phyloP scores from a whole-genome alignment of 2,329 filamentous ascomycete species.

The Pezicula carpinea region DNA sequence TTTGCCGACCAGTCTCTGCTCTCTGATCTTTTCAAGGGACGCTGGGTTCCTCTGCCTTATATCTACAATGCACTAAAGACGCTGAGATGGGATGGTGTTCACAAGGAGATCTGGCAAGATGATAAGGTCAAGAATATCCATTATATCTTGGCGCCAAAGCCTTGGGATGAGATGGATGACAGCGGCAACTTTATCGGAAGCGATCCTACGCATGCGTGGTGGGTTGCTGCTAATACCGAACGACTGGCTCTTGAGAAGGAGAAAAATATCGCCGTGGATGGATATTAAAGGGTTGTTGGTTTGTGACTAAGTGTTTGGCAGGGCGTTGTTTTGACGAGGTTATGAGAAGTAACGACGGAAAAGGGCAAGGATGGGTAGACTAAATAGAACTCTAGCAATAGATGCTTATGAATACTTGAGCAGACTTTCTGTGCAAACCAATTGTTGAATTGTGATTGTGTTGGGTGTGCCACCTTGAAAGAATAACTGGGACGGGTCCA shows the following conservation, averaged over 20 bases:
- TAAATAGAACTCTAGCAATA: neutral
- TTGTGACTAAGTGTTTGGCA: neutral
- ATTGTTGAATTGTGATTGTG: neutral
- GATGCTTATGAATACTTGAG: neutral
- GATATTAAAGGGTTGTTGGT: conserved; percentile 12
- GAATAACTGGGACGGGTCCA: no score
- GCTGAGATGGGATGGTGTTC: conserved; percentile 47
- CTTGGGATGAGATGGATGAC: conserved; percentile 49
- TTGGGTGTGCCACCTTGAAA: neutral
- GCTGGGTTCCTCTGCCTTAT: conserved; percentile 56
- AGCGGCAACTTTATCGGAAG: conserved; percentile 35
- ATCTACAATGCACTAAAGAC: conserved; percentile 62
- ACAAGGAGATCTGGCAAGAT: conserved; percentile 53
- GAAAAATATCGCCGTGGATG: conserved; percentile 24
- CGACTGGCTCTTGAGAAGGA: conserved; percentile 27
- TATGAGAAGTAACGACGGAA: no score
- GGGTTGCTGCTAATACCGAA: conserved; percentile 45
- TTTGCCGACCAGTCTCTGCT: conserved; percentile 59
- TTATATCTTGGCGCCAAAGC: conserved; percentile 57
- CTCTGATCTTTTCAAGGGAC: conserved; percentile 46
- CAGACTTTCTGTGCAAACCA: neutral
- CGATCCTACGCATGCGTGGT: conserved; percentile 51
- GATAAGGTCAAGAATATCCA: conserved; percentile 56
- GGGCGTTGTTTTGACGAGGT: neutral
- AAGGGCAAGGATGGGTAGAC: no score